Evolutionary conservation across 2,329 filamentous ascomycete genomes (phyloP).

Genomic region (Fusarium sp.): DNA sequence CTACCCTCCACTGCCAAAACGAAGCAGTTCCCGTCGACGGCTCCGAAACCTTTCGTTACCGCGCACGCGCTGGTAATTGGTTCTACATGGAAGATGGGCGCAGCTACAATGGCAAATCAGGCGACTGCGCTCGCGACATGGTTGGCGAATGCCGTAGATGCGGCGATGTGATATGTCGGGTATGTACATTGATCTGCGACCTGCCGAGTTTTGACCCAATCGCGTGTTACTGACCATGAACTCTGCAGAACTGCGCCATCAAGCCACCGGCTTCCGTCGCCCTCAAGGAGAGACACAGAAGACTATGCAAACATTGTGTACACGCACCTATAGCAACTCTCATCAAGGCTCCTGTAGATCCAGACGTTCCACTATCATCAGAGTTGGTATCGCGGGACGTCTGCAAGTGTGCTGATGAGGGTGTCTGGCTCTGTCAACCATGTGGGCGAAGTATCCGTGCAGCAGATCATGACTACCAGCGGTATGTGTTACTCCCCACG

Average conservation of each 20-base stretch:
- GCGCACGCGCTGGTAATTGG: conserved; percentile 68
- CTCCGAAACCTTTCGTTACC: conserved; percentile 68
- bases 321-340: conserved; percentile 75
- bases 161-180: conserved; percentile 81
- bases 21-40: conserved; percentile 69
- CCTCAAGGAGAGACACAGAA: conserved; percentile 80
- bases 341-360: conserved; percentile 58
- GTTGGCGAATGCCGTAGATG: conserved; percentile 87
- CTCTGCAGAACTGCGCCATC: conserved; percentile 84
- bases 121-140: conserved; percentile 87
- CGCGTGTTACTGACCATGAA: conserved; percentile 21
- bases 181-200: conserved; percentile 58
- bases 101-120: conserved; percentile 73
- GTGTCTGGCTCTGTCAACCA: conserved; percentile 86
- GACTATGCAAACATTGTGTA: conserved; percentile 82
- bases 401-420: conserved; percentile 65
- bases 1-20: conserved; percentile 84
- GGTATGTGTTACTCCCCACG: conserved; percentile 54
- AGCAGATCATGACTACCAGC: conserved; percentile 69
- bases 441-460: conserved; percentile 80
- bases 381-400: conserved; percentile 68
- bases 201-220: conserved; percentile 2
- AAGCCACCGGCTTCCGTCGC: conserved; percentile 79
- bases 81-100: conserved; percentile 70
- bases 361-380: conserved; percentile 62